phyloP scores from a whole-genome alignment of 306 rosid species.

The Quercus mongolica region DNA sequence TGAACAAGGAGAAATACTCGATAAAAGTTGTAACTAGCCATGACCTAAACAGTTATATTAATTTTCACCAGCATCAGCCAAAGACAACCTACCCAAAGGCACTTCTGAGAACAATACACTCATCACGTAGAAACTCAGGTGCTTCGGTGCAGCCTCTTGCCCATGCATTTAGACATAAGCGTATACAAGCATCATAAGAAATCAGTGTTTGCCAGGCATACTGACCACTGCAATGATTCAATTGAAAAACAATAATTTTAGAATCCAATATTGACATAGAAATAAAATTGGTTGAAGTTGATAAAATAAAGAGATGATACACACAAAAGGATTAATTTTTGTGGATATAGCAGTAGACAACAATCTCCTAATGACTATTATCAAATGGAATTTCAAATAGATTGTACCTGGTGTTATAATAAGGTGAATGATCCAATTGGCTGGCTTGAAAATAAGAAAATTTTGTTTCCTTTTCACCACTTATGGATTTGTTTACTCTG shows the following conservation, averaged over 20 bases:
- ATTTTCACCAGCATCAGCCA: slow-evolving; percentile 4
- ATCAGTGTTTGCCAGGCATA: slow-evolving; percentile 91
- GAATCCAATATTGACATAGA: neutral
- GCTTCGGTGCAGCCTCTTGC: slow-evolving; percentile 89
- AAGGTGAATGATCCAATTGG: slow-evolving; percentile 39
- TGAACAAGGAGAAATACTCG: slow-evolving; percentile 10
- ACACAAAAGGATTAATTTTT: neutral
- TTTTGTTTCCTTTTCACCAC: slow-evolving; percentile 44
- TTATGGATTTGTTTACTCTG: slow-evolving; percentile 40
- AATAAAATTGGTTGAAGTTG: neutral
- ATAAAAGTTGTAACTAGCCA: slow-evolving; percentile 8
- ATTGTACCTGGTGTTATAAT: slow-evolving; percentile 63
- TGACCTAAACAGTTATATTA: neutral
- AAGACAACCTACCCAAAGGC: slow-evolving; percentile 79
- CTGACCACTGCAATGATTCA: slow-evolving; percentile 67
- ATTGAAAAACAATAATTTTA: slow-evolving; percentile 15
- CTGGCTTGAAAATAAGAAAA: slow-evolving; percentile 31
- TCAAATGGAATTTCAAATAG: neutral
- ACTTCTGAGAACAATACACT: slow-evolving; percentile 75
- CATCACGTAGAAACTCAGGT: slow-evolving; percentile 76
- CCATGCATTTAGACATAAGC: slow-evolving; percentile 93
- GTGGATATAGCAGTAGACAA: neutral
- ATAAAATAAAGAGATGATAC: neutral
- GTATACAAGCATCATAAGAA: slow-evolving; percentile 91
- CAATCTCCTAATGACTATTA: neutral